These are phyloP conservation scores for Camellia japonica DNA, from an alignment of 148 eudicot species.

Conservation along the genomic window DNA sequence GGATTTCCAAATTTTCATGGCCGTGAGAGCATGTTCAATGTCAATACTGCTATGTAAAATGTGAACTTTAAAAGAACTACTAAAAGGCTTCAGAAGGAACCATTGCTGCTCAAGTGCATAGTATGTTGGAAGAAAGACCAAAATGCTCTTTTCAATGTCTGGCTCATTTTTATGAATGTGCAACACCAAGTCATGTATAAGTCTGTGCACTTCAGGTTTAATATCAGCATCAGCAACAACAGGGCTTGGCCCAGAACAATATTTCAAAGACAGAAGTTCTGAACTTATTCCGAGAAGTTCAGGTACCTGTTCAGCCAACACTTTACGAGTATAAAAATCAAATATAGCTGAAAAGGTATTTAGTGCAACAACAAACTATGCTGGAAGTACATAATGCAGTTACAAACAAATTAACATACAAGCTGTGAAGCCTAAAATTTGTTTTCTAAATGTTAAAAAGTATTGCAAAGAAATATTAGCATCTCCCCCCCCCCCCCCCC, in stretches of 20 bases:
- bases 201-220: constrained; percentile 55
- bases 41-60: constrained; percentile 90
- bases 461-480: not conserved
- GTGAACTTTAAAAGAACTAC: constrained; percentile 68
- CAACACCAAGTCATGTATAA: constrained; percentile 71
- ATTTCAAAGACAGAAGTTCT: constrained; percentile 43
- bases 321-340: constrained; percentile 5
- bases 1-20: constrained; percentile 82
- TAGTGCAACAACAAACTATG: not conserved
- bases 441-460: not conserved
- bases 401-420: not conserved
- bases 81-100: constrained; percentile 61
- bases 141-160: constrained; percentile 83
- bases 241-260: constrained; percentile 72
- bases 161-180: constrained; percentile 77
- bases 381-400: no score
- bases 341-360: not conserved
- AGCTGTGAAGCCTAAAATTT: not conserved
- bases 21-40: constrained; percentile 75
- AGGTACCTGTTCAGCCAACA: constrained; percentile 43
- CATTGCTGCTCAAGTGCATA: constrained; percentile 80
- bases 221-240: constrained; percentile 54
- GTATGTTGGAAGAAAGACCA: constrained; percentile 93
- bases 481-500: no score
- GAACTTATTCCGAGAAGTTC: constrained; percentile 58